These are phyloP conservation scores for Boletus sp. DNA, from an alignment of 768 basidiomycete species.

Conservation along the genomic window DNA sequence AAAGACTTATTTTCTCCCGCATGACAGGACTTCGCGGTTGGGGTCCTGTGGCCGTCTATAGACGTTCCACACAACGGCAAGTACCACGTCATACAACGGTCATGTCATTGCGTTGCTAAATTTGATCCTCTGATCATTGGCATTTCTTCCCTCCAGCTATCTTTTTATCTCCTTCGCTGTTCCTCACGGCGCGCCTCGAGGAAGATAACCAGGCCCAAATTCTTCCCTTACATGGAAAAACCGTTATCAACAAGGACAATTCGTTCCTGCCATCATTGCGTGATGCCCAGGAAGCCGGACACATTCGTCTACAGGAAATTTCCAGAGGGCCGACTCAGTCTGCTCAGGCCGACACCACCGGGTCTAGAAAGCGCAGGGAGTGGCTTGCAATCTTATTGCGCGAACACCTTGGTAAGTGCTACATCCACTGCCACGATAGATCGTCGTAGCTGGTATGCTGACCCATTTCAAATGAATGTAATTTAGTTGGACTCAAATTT, in stretches of 20 bases:
- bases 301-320: slow-evolving; percentile 52
- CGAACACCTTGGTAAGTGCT: slow-evolving; percentile 60
- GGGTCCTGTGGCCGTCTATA: slow-evolving; percentile 72
- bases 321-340: slow-evolving; percentile 16
- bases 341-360: slow-evolving; percentile 15
- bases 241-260: slow-evolving; percentile 32
- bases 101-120: slow-evolving; percentile 9
- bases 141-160: slow-evolving; percentile 41
- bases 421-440: background rate
- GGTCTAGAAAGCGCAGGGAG: slow-evolving; percentile 43
- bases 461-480: slow-evolving; percentile 3
- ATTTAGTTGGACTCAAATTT: slow-evolving; percentile 68
- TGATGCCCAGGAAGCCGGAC: slow-evolving; percentile 47
- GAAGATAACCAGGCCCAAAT: slow-evolving; percentile 48
- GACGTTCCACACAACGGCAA: slow-evolving; percentile 58
- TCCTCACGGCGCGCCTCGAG: slow-evolving; percentile 57
- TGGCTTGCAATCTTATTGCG: slow-evolving; percentile 68
- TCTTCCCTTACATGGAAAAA: slow-evolving; percentile 43
- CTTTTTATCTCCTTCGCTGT: slow-evolving; percentile 51
- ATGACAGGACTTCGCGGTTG: slow-evolving; percentile 59
- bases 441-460: background rate
- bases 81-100: slow-evolving; percentile 24
- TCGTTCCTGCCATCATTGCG: slow-evolving; percentile 50
- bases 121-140: slow-evolving; percentile 9
- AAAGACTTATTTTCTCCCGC: slow-evolving; percentile 15